Conservation (phyloP, 257 asterid genomes). For the Forsythia suspensa region DNA sequence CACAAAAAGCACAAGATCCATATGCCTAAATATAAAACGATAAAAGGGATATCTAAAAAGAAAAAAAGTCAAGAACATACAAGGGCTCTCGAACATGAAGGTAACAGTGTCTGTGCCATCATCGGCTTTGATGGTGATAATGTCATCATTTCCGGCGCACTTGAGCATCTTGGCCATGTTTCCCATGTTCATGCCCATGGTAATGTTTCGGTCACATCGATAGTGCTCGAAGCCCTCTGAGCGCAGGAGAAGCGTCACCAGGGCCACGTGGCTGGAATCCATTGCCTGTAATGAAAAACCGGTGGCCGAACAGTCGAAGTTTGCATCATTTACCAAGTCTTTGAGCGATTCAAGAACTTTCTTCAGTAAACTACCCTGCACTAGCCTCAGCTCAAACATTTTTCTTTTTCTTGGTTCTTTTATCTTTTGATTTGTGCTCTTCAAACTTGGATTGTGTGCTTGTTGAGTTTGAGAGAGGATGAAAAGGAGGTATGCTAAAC, state of each 20-base stretch:
- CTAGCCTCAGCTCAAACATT: constrained; percentile 18
- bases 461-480: background rate
- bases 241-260: constrained; percentile 16
- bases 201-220: constrained; percentile 17
- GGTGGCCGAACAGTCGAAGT: constrained; percentile 21
- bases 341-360: constrained; percentile 15
- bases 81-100: constrained; percentile 47
- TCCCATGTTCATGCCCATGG: constrained; percentile 22
- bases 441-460: background rate
- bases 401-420: background rate
- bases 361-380: constrained; percentile 19
- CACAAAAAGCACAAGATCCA: background rate
- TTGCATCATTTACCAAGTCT: constrained; percentile 21
- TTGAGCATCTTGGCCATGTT: constrained; percentile 26
- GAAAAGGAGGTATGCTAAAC: background rate
- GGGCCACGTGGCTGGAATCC: constrained; percentile 24
- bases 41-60: background rate
- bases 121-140: constrained; percentile 20
- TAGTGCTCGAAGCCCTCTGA: constrained; percentile 23
- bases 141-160: constrained; percentile 22
- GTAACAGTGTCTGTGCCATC: constrained; percentile 44
- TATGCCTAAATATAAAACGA: background rate
- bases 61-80: background rate
- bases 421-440: too few relatives aligned
- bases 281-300: constrained; percentile 23